Conservation (phyloP, 257 asterid genomes). For the Salvia splendens region DNA sequence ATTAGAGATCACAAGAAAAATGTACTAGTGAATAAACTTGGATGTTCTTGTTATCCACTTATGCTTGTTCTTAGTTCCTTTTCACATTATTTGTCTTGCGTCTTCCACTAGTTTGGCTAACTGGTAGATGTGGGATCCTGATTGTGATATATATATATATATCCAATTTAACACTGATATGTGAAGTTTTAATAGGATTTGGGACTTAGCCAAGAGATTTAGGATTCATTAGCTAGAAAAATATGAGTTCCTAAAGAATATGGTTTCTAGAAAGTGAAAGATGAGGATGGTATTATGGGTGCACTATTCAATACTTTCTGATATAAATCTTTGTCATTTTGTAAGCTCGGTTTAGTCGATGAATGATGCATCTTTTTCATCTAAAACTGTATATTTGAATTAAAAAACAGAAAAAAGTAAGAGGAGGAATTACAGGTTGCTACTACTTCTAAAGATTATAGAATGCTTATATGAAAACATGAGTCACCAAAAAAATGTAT, state of each 20-base stretch:
- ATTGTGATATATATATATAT: neutral
- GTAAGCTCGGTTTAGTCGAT: too few species aligned
- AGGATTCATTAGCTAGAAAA: slow-evolving; percentile 6
- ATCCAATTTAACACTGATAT: neutral
- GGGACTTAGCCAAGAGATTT: neutral
- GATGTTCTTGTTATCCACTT: slow-evolving; percentile 3
- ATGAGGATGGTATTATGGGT: neutral
- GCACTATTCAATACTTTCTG: neutral
- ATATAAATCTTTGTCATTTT: too few species aligned
- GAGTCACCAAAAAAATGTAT: neutral
- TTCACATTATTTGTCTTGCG: neutral
- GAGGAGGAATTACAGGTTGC: neutral
- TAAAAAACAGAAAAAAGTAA: neutral
- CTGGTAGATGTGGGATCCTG: slow-evolving; percentile 6
- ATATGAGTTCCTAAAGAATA: neutral
- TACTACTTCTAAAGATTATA: neutral
- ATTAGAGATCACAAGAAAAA: neutral
- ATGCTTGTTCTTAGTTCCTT: neutral
- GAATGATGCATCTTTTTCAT: slow-evolving; percentile 15
- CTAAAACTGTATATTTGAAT: neutral
- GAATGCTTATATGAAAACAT: neutral
- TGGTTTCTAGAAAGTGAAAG: neutral
- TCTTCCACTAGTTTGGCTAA: neutral
- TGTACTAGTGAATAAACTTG: neutral
- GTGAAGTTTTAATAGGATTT: neutral